Conservation (phyloP, 202 grass and related monocot species). For the Setaria viridis region DNA sequence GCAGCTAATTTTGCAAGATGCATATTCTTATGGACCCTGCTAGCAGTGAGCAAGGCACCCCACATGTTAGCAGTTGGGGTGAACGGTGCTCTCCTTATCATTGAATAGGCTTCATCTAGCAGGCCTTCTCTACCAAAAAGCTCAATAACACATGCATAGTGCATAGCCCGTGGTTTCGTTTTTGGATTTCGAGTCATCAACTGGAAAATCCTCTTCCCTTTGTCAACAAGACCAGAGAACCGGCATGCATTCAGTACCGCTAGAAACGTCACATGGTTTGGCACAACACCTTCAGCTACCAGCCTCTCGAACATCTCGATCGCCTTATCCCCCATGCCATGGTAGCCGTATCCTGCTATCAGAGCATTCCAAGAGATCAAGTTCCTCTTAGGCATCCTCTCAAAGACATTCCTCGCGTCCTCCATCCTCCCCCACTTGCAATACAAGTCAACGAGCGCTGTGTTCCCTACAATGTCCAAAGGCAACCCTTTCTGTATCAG, state of each 20-base stretch:
- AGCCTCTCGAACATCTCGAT: conserved; percentile 75
- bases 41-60: conserved; percentile 81
- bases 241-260: conserved; percentile 74
- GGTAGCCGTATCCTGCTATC: conserved; percentile 85
- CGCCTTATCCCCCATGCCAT: conserved; percentile 78
- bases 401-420: conserved; percentile 67
- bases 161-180: conserved; percentile 80
- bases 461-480: conserved; percentile 63
- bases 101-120: conserved; percentile 80
- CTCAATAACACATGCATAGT: conserved; percentile 87
- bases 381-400: conserved; percentile 80
- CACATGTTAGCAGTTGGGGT: conserved; percentile 77
- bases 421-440: conserved; percentile 75
- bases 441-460: conserved; percentile 65
- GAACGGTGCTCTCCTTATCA: conserved; percentile 77
- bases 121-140: conserved; percentile 82
- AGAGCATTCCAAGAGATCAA: conserved; percentile 84
- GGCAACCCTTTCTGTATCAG: conserved; percentile 63
- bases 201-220: conserved; percentile 76
- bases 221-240: conserved; percentile 73
- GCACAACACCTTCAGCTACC: conserved; percentile 63
- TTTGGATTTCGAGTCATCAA: conserved; percentile 60
- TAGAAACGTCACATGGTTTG: conserved; percentile 83
- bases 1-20: conserved; percentile 76
- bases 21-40: conserved; percentile 68